Percentiles rank a stretch among this genome's conserved stretches.
Evolutionary conservation across 2,329 filamentous ascomycete species (phyloP).

Genomic region (Monilinia laxa): DNA sequence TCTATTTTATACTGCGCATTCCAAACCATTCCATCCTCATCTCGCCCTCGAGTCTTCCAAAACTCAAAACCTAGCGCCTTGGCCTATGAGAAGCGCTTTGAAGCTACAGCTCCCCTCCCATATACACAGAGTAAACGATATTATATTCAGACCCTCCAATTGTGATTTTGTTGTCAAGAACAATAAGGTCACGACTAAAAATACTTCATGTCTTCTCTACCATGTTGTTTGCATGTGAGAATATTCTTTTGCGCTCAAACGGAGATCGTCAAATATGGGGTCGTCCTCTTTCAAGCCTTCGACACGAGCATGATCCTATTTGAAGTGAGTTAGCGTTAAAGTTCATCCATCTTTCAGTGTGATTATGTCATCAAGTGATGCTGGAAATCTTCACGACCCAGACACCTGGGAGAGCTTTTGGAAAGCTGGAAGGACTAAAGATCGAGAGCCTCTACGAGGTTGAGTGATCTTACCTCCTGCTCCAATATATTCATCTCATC

Average conservation of each 20-base stretch:
- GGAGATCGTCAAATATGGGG: slow-evolving; percentile 51
- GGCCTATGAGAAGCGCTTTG: too few relatives aligned
- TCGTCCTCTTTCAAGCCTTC: slow-evolving; percentile 49
- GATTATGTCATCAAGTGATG: not conserved
- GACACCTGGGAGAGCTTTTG: not conserved
- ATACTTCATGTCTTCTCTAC: not conserved
- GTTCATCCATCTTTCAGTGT: slow-evolving; percentile 39
- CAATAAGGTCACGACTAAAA: too few relatives aligned
- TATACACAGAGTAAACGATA: too few relatives aligned
- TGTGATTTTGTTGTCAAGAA: too few relatives aligned
- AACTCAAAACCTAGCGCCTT: too few relatives aligned
- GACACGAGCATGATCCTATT: slow-evolving; percentile 55
- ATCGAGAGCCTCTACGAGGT: not conserved
- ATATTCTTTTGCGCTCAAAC: slow-evolving; percentile 62
- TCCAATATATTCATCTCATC: slow-evolving; percentile 74
- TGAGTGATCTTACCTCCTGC: slow-evolving; percentile 57
- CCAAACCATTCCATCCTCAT: too few relatives aligned
- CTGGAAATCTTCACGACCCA: not conserved
- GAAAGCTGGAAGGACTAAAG: rapidly evolving
- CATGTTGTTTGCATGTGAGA: not conserved
- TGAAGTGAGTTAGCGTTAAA: not conserved
- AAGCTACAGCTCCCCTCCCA: too few relatives aligned
- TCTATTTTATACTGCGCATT: too few relatives aligned
- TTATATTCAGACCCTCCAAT: too few relatives aligned
- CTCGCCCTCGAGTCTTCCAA: too few relatives aligned